Evolutionary conservation across 75 land plant genomes (phyloP).

Genomic region (Sequoiadendron giganteum): DNA sequence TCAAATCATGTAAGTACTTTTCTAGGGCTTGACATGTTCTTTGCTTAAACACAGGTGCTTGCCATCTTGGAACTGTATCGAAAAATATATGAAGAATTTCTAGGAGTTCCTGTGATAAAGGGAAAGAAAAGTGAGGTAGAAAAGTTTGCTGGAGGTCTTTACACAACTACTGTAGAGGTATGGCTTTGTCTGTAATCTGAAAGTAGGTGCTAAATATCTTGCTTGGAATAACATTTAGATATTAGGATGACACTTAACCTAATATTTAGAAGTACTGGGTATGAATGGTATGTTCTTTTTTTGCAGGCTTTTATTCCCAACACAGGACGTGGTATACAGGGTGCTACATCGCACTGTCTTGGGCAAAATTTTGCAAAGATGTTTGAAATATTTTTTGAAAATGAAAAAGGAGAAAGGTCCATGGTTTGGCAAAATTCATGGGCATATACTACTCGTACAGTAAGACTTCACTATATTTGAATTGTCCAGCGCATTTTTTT

Average conservation of each 20-base stretch:
- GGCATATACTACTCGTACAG: conserved; percentile 97
- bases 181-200: neutral
- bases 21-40: neutral
- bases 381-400: conserved; percentile 93
- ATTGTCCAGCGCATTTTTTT: neutral
- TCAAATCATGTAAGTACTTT: neutral
- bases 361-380: conserved; percentile 99
- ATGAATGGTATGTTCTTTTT: neutral
- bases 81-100: conserved; percentile 88
- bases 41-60: conserved; percentile 58
- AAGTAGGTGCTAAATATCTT: neutral
- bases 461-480: conserved; percentile 23
- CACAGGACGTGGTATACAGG: conserved; percentile 97
- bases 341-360: conserved; percentile 99
- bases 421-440: conserved; percentile 99
- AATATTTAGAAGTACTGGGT: neutral
- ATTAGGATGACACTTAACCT: neutral
- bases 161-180: conserved; percentile 99
- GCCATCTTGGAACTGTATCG: conserved; percentile 86
- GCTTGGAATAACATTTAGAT: neutral
- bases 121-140: conserved; percentile 96
- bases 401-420: conserved; percentile 87
- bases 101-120: conserved; percentile 93
- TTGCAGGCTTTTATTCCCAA: conserved; percentile 93
- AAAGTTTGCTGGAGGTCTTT: conserved; percentile 99